Conservation (phyloP, 2,329 filamentous ascomycete genomes). For the Piedraia hortae region DNA sequence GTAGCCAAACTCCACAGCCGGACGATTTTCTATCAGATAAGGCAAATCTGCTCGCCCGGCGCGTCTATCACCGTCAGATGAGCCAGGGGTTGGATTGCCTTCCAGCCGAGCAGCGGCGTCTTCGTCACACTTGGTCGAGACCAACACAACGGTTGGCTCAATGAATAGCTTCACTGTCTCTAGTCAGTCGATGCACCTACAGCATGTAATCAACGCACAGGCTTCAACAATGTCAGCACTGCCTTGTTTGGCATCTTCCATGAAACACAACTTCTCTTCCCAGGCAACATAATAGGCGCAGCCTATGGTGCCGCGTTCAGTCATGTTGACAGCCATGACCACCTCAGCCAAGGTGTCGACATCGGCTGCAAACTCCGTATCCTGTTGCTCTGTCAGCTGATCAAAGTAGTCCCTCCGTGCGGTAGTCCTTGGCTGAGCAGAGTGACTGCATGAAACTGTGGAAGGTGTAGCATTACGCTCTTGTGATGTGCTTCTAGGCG, state of each 20-base stretch:
- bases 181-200: conserved; percentile 1
- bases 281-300: conserved; percentile 57
- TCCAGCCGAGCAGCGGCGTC: conserved; percentile 17
- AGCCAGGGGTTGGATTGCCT: too few species aligned
- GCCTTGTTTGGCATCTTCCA: conserved; percentile 46
- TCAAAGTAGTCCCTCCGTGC: too few species aligned
- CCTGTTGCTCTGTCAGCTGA: too few species aligned
- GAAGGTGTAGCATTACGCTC: too few species aligned
- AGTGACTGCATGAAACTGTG: too few species aligned
- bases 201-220: conserved; percentile 10
- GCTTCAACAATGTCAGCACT: conserved; percentile 31
- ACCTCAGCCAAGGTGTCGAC: conserved; percentile 34
- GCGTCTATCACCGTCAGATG: conserved; percentile 8
- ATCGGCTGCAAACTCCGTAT: conserved; percentile 3
- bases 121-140: conserved; percentile 28
- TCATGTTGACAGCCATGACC: conserved; percentile 56
- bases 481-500: too few species aligned
- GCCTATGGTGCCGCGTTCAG: conserved; percentile 41
- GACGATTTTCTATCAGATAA: conserved; percentile 37
- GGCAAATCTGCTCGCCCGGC: conserved; percentile 17
- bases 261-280: conserved; percentile 42
- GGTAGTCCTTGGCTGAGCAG: too few species aligned
- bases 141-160: conserved; percentile 31
- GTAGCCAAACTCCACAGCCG: conserved; percentile 44
- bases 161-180: conserved; percentile 30